A percentile compares a stretch with the other conserved stretches of the same genome.
Conservation (phyloP, 2,329 filamentous ascomycete genomes). For the Fulvia fulva region DNA sequence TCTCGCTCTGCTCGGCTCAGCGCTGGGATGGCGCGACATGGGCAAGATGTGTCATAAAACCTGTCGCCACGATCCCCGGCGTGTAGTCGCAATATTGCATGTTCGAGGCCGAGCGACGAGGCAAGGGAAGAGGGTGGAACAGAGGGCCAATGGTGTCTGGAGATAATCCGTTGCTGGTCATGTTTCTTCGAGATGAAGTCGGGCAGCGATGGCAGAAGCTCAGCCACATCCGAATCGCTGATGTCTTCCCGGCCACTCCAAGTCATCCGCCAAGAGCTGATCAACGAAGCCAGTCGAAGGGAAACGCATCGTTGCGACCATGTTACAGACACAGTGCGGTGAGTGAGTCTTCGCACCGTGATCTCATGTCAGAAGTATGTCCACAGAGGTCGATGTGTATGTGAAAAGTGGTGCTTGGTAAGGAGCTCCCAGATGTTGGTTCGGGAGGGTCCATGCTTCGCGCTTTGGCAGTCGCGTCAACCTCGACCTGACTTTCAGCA, state of each 20-base stretch:
- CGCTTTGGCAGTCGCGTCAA: slow-evolving; percentile 2
- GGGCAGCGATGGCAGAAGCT: slow-evolving; percentile 1
- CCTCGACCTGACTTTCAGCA: slow-evolving; percentile 7
- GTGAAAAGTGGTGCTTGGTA: background rate
- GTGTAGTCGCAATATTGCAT: background rate
- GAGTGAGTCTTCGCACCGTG: background rate
- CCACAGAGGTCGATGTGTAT: no score
- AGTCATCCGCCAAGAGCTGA: background rate
- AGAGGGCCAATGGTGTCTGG: background rate
- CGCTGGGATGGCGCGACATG: slow-evolving; percentile 16
- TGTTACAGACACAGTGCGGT: no score
- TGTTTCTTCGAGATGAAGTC: background rate
- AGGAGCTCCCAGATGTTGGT: background rate
- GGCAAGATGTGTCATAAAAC: background rate
- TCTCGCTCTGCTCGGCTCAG: slow-evolving; percentile 9
- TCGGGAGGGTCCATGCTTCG: background rate
- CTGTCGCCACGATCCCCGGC: slow-evolving; percentile 3
- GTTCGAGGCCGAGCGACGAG: background rate
- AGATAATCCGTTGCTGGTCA: background rate
- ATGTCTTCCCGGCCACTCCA: background rate
- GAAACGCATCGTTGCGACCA: no score
- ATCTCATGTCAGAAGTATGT: background rate
- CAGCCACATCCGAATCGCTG: background rate
- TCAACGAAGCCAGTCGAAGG: no score
- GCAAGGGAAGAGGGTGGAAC: background rate